Conservation (phyloP, 2,329 filamentous ascomycete genomes). For the Zymoseptoria crescenta region DNA sequence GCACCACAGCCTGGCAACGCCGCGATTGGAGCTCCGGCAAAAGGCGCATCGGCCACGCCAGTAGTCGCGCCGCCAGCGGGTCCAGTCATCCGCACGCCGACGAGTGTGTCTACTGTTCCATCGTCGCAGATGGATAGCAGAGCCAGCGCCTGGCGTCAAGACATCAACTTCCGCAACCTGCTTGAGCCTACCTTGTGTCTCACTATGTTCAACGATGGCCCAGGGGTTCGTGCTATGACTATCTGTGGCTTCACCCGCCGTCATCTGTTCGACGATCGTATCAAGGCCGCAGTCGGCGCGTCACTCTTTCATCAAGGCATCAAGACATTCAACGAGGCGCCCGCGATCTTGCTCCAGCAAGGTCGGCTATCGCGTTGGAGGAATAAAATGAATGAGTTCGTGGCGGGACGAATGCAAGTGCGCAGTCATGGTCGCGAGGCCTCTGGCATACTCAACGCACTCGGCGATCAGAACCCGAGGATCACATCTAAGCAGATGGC, state of each 20-base stretch:
- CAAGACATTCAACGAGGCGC: not conserved
- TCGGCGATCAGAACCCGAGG: not conserved
- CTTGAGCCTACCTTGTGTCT: not conserved
- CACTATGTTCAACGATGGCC: not conserved
- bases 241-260: not conserved
- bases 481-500: not conserved
- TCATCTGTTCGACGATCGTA: not conserved
- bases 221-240: not conserved
- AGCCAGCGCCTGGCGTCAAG: not conserved
- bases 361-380: not conserved
- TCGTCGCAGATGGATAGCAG: not conserved
- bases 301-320: not conserved
- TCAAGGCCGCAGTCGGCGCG: not conserved
- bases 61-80: not conserved
- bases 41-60: not conserved
- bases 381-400: not conserved
- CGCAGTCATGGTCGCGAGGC: not conserved
- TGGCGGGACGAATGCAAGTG: not conserved
- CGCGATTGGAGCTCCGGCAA: not conserved
- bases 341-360: not conserved
- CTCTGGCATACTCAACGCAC: not conserved
- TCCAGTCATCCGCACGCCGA: not conserved
- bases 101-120: not conserved
- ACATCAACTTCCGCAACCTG: not conserved
- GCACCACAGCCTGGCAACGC: not conserved